Evolutionary conservation across 306 rosid species (phyloP), one percentile per base, ranked within the genome.

Genomic region (Gillenia trifoliata): DNA sequence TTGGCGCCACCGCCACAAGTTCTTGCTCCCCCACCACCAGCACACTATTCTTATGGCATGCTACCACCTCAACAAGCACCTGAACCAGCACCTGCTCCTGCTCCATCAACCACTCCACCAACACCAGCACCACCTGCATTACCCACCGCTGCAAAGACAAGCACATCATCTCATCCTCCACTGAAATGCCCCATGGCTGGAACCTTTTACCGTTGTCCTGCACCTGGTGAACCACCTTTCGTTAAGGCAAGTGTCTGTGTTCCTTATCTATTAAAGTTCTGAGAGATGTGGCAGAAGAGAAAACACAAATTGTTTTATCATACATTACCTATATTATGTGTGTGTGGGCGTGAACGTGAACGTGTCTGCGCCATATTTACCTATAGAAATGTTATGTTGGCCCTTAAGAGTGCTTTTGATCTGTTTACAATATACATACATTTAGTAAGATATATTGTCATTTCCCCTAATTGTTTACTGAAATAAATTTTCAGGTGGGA

Each of bases 181-280:
- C 59, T 93, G 69, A 91, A 88, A 81, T 84, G 84, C 87, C 98
- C 98, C 70, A 93, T 93, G 97, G 94, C 98, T n/a, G 98, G 98
- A 77, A 93, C 96, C 82, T 86, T 91, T 63, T 93, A 93, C 69
- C 86, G 91, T 22, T 11, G 85, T 80, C 84, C 97, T 29, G 97
- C 12, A 8, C 98, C 98, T 3, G 88, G 93, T 0, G 97, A 86
- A 75, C 98, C 97, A n/a, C 73, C 93, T 83, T 93, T 93, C 82
- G 86, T 93, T 36, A 93, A 93, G 91, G 98, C 76, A 82, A 82
- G 73, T 71, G 64, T 68, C 52, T 28, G 68, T 28, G 68, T 59
- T 33, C 57, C 23, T 43, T 55, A 9, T n/a, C 11, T 31, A 54
- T 41, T 64, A 38, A 41, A 50, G 52, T 71, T 71, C 61, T 11